Conservation (phyloP, 257 asterid genomes). For the Lycium ferocissimum region DNA sequence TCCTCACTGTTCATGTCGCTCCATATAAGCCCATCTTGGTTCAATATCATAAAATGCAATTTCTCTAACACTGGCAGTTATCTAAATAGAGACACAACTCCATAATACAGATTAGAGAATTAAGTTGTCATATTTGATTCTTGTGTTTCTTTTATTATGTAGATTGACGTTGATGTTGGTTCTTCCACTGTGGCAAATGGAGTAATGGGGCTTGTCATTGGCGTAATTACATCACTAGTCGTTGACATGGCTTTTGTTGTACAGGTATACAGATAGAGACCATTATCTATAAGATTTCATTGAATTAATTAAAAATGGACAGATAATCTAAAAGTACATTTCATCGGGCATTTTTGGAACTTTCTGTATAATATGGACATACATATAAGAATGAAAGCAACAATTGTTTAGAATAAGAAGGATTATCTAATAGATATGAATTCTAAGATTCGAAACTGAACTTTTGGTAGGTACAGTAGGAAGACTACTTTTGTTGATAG, state of each 20-base stretch:
- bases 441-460: no score
- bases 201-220: slow-evolving; percentile 95
- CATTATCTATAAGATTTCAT: neutral
- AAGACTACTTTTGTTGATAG: no score
- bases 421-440: no score
- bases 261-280: slow-evolving; percentile 61
- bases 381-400: no score
- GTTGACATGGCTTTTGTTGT: slow-evolving; percentile 99
- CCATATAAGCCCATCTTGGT: neutral
- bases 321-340: no score
- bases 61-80: neutral
- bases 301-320: no score
- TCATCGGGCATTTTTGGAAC: no score
- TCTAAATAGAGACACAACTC: neutral
- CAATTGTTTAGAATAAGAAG: no score
- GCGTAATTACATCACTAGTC: slow-evolving; percentile 87
- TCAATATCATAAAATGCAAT: neutral
- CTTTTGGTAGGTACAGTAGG: no score
- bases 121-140: neutral
- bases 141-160: slow-evolving; percentile 36
- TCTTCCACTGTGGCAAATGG: slow-evolving; percentile 98
- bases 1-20: neutral
- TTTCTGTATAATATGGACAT: no score
- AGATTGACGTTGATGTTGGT: slow-evolving; percentile 96
- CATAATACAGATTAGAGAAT: neutral